Conservation (phyloP, 495 filamentous ascomycete genomes). For the Stereocaulon alpinum region DNA sequence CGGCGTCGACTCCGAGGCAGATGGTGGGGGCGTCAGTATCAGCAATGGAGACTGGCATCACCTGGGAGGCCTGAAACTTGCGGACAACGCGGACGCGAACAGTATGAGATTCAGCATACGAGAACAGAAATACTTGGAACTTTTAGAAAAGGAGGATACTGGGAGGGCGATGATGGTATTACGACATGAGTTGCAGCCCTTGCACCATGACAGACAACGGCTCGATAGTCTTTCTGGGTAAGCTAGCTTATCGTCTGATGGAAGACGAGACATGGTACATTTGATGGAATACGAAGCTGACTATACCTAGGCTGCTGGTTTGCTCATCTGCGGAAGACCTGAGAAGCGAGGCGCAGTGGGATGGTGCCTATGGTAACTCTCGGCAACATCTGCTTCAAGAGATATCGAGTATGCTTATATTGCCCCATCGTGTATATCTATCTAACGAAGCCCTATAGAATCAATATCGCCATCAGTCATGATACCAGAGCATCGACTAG, state of each 20-base stretch:
- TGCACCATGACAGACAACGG: conserved; percentile 65
- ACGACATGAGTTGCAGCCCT: conserved; percentile 75
- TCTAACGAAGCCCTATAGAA: conserved; percentile 37
- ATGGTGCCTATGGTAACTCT: conserved; percentile 50
- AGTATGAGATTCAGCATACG: conserved; percentile 70
- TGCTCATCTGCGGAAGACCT: conserved; percentile 70
- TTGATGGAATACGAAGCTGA: conserved; percentile 9
- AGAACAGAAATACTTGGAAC: conserved; percentile 91
- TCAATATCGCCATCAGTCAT: conserved; percentile 96
- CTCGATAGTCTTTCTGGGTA: conserved; percentile 80
- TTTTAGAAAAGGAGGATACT: conserved; percentile 68
- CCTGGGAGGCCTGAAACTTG: conserved; percentile 36
- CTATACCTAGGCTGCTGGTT: conserved; percentile 62
- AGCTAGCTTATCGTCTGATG: conserved; percentile 30
- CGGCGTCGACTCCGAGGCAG: conserved; percentile 42
- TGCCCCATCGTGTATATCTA: not conserved
- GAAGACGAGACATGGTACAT: not conserved
- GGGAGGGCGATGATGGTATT: conserved; percentile 67
- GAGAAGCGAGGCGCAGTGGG: conserved; percentile 74
- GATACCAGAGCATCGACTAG: conserved; percentile 92
- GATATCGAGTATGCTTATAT: conserved; percentile 59
- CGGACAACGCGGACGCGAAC: conserved; percentile 46
- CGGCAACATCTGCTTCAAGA: conserved; percentile 64
- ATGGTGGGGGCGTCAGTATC: conserved; percentile 37
- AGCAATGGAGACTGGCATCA: conserved; percentile 19